These are phyloP conservation scores for Carex cristatella DNA, from an alignment of 176 grass and related monocot species.

Conservation along the genomic window DNA sequence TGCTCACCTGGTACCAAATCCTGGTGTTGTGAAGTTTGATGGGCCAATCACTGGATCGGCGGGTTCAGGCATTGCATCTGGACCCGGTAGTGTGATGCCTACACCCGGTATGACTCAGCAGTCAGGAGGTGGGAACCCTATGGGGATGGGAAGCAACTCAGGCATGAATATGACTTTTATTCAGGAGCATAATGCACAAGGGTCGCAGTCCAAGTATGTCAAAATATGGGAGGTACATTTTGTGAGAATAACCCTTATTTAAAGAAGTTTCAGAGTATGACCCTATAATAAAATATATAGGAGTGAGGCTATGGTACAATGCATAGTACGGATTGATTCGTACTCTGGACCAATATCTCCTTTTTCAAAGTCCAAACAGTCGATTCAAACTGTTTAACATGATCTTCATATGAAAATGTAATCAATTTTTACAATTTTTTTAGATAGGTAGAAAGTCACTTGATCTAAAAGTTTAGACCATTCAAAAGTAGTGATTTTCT, in stretches of 20 bases:
- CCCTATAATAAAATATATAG: not conserved
- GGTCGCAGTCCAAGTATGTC: slow-evolving; percentile 63
- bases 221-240: slow-evolving; percentile 97
- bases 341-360: no score
- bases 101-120: slow-evolving; percentile 75
- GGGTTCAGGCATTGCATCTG: slow-evolving; percentile 42
- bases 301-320: no score
- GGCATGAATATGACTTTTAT: slow-evolving; percentile 69
- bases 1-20: slow-evolving; percentile 46
- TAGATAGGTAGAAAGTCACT: no score
- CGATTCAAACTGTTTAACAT: no score
- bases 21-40: slow-evolving; percentile 57
- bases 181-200: slow-evolving; percentile 60
- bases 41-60: slow-evolving; percentile 26
- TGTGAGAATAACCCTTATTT: not conserved
- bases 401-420: no score
- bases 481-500: no score
- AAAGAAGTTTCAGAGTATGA: slow-evolving; percentile 8
- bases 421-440: no score
- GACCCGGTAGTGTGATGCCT: slow-evolving; percentile 63
- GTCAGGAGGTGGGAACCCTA: slow-evolving; percentile 49
- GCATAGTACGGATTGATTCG: no score
- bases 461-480: no score
- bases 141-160: slow-evolving; percentile 57
- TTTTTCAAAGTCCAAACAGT: no score